Percentiles rank a stretch among this genome's conserved stretches.
These are phyloP conservation scores for Boeremia exigua DNA, from an alignment of 2,329 filamentous ascomycete species.

Conservation along the genomic window DNA sequence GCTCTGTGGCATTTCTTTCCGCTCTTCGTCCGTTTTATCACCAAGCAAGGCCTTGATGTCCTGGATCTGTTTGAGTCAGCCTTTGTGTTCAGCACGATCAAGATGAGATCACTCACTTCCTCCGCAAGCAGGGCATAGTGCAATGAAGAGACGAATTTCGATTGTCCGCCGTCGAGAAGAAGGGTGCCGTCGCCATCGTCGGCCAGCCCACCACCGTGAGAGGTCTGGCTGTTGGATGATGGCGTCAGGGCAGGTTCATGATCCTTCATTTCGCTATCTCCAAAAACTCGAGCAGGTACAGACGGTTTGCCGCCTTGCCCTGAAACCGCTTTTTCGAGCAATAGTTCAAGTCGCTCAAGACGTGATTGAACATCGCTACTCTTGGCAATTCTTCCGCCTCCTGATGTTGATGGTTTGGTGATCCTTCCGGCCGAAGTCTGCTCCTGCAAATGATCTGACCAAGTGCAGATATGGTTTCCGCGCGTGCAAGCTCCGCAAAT, in stretches of 20 bases:
- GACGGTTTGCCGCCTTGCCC: slow-evolving; percentile 24
- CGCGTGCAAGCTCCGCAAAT: slow-evolving; percentile 47
- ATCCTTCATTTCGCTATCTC: slow-evolving; percentile 30
- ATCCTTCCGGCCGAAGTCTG: slow-evolving; percentile 30
- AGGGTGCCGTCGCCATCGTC: slow-evolving; percentile 47
- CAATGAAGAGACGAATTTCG: slow-evolving; percentile 50
- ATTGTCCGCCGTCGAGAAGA: slow-evolving; percentile 45
- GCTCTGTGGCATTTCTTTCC: slow-evolving; percentile 35
- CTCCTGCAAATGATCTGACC: slow-evolving; percentile 37
- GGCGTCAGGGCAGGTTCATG: slow-evolving; percentile 34
- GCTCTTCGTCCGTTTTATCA: slow-evolving; percentile 40
- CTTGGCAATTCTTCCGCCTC: slow-evolving; percentile 30
- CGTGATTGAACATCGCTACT: slow-evolving; percentile 44
- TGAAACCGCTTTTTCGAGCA: slow-evolving; percentile 43
- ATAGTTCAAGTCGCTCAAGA: slow-evolving; percentile 45
- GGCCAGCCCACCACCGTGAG: slow-evolving; percentile 43
- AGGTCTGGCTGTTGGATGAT: slow-evolving; percentile 43
- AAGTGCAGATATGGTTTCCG: slow-evolving; percentile 47
- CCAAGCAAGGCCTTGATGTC: slow-evolving; percentile 48
- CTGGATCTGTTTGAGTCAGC: slow-evolving; percentile 38
- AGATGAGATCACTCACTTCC: slow-evolving; percentile 33
- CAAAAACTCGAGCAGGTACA: slow-evolving; percentile 24
- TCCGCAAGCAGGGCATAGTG: slow-evolving; percentile 49
- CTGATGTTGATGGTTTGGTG: slow-evolving; percentile 29
- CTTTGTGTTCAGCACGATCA: background rate